phyloP scores from a whole-genome alignment of 2,329 filamentous ascomycete genomes.

The Aureobasidium sp. region DNA sequence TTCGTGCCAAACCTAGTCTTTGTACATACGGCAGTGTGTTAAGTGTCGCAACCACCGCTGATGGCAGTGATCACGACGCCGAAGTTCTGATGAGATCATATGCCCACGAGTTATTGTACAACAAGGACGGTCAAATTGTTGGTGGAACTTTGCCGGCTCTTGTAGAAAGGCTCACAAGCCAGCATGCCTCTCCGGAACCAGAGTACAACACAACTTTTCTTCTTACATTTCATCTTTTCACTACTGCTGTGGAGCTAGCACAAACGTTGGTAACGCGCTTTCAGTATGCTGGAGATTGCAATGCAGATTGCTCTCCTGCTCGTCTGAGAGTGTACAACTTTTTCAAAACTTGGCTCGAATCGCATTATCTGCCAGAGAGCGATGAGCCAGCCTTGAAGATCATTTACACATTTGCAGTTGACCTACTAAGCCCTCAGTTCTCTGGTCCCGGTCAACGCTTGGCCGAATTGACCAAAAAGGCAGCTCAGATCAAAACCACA shows the following conservation, averaged over 20 bases:
- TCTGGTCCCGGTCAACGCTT: constrained; percentile 76
- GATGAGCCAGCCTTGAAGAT: constrained; percentile 69
- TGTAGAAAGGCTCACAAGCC: constrained; percentile 88
- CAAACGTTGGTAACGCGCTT: constrained; percentile 83
- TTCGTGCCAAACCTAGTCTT: constrained; percentile 47
- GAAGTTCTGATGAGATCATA: constrained; percentile 86
- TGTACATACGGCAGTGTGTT: constrained; percentile 42
- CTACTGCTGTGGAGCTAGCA: constrained; percentile 70
- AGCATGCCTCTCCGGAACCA: constrained; percentile 85
- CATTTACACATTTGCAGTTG: constrained; percentile 74
- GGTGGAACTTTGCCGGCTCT: constrained; percentile 85
- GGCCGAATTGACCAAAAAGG: constrained; percentile 68
- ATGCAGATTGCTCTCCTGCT: constrained; percentile 69
- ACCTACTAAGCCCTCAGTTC: constrained; percentile 59
- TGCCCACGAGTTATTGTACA: constrained; percentile 84
- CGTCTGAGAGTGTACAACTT: constrained; percentile 89
- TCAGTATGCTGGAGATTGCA: constrained; percentile 78
- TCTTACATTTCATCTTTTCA: constrained; percentile 90
- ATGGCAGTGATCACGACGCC: constrained; percentile 62
- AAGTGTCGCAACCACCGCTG: constrained; percentile 55
- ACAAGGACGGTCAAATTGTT: constrained; percentile 90
- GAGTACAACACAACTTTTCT: constrained; percentile 93
- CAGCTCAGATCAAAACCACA: constrained; percentile 40
- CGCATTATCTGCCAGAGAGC: constrained; percentile 80
- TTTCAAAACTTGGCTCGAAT: constrained; percentile 96